Conservation (phyloP, 805 yeast genomes). For the Sugiyamaella americana region DNA sequence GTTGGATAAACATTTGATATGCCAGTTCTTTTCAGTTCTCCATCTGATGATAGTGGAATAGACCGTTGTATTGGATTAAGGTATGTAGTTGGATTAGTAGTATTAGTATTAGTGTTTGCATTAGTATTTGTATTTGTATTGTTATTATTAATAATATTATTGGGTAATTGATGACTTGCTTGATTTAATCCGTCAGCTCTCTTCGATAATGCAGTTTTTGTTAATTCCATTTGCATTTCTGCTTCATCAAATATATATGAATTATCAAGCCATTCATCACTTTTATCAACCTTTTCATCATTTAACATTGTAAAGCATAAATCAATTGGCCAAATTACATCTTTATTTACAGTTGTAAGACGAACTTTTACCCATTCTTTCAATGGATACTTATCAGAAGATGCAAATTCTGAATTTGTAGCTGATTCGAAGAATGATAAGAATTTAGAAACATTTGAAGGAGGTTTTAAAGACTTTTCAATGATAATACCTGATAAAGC, state of each 20-base stretch:
- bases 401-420: slow-evolving; percentile 3
- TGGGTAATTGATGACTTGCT: slow-evolving; percentile 1
- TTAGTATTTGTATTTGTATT: not conserved
- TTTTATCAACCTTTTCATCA: slow-evolving; percentile 6
- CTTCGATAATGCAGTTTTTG: slow-evolving; percentile 3
- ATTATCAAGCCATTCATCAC: slow-evolving; percentile 18
- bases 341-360: slow-evolving; percentile 8
- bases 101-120: not conserved
- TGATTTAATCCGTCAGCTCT: too few species aligned
- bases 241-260: slow-evolving; percentile 21
- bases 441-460: slow-evolving; percentile 7
- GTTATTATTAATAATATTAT: not conserved
- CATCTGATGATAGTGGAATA: not conserved
- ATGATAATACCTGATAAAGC: slow-evolving; percentile 7
- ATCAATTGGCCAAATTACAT: slow-evolving; percentile 25
- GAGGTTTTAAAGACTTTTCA: slow-evolving; percentile 6
- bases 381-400: slow-evolving; percentile 1
- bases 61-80: too few species aligned
- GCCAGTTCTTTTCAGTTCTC: slow-evolving; percentile 1
- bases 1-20: slow-evolving; percentile 29
- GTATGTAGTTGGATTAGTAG: too few species aligned
- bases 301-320: slow-evolving; percentile 17
- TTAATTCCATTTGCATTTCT: slow-evolving; percentile 14
- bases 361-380: slow-evolving; percentile 14
- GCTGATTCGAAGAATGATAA: slow-evolving; percentile 7